phyloP scores from a whole-genome alignment of 31 red algal genomes.

The Endocladia muricata region DNA sequence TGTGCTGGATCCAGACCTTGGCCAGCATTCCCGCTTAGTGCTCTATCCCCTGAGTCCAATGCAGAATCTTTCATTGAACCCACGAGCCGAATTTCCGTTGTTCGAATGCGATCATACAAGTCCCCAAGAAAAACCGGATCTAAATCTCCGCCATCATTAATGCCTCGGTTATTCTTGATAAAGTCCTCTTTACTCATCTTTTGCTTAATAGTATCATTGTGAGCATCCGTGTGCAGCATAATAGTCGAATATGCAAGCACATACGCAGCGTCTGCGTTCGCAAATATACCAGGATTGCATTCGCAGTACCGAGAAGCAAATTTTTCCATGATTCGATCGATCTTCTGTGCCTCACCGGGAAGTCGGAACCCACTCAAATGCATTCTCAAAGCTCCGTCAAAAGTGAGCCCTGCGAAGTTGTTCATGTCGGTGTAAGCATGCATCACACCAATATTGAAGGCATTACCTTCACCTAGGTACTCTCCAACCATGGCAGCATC shows the following conservation, averaged over 20 bases:
- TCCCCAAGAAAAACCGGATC: slow-evolving; percentile 58
- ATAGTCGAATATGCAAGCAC: slow-evolving; percentile 92
- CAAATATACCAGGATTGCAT: slow-evolving; percentile 87
- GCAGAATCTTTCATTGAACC: slow-evolving; percentile 49
- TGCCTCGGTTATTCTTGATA: slow-evolving; percentile 94
- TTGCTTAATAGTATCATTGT: slow-evolving; percentile 84
- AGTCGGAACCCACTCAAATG: slow-evolving; percentile 84
- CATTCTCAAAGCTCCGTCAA: slow-evolving; percentile 79
- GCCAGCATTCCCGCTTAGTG: not conserved
- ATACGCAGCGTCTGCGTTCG: slow-evolving; percentile 91
- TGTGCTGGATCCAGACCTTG: slow-evolving; percentile 29
- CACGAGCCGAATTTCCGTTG: slow-evolving; percentile 68
- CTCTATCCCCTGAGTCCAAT: slow-evolving; percentile 13
- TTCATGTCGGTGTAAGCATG: slow-evolving; percentile 85
- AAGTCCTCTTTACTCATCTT: slow-evolving; percentile 98
- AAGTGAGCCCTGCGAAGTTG: slow-evolving; percentile 73
- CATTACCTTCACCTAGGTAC: slow-evolving; percentile 74
- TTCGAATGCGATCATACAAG: slow-evolving; percentile 85
- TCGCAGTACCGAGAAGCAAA: slow-evolving; percentile 88
- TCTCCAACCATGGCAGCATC: slow-evolving; percentile 82
- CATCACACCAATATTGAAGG: slow-evolving; percentile 82
- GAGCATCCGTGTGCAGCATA: slow-evolving; percentile 96
- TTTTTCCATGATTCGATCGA: slow-evolving; percentile 98
- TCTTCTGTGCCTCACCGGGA: slow-evolving; percentile 97
- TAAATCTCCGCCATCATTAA: slow-evolving; percentile 93